Evolutionary conservation across 768 basidiomycete species (phyloP), one percentile per base, ranked within the genome.

Genomic region (Psilocybe tampanensis): DNA sequence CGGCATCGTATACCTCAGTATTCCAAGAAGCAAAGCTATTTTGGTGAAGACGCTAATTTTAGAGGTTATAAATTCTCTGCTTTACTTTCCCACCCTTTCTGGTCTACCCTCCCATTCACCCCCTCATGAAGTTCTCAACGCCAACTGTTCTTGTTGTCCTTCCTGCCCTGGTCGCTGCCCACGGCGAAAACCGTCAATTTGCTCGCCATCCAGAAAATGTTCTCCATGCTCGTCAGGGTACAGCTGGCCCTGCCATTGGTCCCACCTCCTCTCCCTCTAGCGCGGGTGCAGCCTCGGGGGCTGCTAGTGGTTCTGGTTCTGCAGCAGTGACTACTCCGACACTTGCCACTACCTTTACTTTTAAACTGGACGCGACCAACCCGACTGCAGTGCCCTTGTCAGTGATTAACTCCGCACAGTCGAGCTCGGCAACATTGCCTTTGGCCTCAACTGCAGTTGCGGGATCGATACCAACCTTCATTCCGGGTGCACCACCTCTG

Each of bases 311-410:
- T 51, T 47, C 44, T 47, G 24, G 44, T 55, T 18, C 34, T 39
- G 15, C 32, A 9, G 49, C 32, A 51, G 1, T 34, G 49, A 34
- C 49, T 51, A 36, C 36, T 7, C 24, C 22, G 21, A 36, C 49
- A 12, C 22, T 42, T 22, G 49, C 49, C 6, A 51, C 49, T 34
- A 51, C 49, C n/a, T 60, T 44, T 43, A 53, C 34, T 5, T 75
- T 85, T 68, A 71, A 80, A 17, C 70, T 86, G 18, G 59, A 68
- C 8, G 69, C 82, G 2, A 78, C 78, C 7, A 86, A 87, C 66
- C 84, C 86, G 0, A 87, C 85, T 26, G 86, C 86, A 42, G 70
- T 84, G 45, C 85, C 86, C 13, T 69, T 88, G 45, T 68, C 80
- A 1, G 68, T 66, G 8, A 85, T 88, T 56, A 71, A 76, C 22